phyloP scores from a whole-genome alignment of 2,329 filamentous ascomycete species.

The Botrytis sinoallii region DNA sequence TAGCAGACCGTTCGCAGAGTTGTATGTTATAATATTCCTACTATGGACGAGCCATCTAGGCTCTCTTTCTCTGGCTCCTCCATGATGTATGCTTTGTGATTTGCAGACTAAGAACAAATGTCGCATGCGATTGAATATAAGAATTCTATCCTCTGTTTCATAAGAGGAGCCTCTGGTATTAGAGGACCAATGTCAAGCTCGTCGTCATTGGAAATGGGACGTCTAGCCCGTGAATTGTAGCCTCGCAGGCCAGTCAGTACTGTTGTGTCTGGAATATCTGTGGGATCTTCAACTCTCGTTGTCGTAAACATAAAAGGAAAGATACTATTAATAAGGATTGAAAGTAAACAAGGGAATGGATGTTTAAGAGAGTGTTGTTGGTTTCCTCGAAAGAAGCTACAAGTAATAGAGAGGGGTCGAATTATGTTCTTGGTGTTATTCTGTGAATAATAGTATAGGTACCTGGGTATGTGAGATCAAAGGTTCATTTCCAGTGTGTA shows the following conservation, averaged over 20 bases:
- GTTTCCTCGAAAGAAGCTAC: not conserved
- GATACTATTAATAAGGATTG: conserved; percentile 1
- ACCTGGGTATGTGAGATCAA: not conserved
- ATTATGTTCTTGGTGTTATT: conserved; percentile 18
- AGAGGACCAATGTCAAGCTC: conserved; percentile 15
- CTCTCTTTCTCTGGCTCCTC: conserved; percentile 51
- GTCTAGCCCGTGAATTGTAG: conserved; percentile 11
- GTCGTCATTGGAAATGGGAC: conserved; percentile 20
- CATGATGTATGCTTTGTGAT: conserved; percentile 38
- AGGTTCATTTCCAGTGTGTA: not conserved
- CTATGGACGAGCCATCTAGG: conserved; percentile 74
- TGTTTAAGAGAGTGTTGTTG: conserved; percentile 12
- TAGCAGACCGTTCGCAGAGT: conserved; percentile 11
- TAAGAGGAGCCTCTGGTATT: conserved; percentile 18
- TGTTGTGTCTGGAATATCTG: conserved; percentile 6
- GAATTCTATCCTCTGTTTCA: not conserved
- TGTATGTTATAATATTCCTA: conserved; percentile 42
- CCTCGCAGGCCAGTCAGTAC: conserved; percentile 8
- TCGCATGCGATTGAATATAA: conserved; percentile 9
- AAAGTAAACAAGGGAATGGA: conserved; percentile 13
- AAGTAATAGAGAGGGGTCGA: conserved; percentile 15
- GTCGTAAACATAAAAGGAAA: conserved; percentile 11
- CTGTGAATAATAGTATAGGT: conserved; percentile 2
- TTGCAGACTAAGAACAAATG: not conserved
- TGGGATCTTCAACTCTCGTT: not conserved